Base-by-base conservation (phyloP, 352 stramenopile genomes). In the Phytophthora cactorum region DNA sequence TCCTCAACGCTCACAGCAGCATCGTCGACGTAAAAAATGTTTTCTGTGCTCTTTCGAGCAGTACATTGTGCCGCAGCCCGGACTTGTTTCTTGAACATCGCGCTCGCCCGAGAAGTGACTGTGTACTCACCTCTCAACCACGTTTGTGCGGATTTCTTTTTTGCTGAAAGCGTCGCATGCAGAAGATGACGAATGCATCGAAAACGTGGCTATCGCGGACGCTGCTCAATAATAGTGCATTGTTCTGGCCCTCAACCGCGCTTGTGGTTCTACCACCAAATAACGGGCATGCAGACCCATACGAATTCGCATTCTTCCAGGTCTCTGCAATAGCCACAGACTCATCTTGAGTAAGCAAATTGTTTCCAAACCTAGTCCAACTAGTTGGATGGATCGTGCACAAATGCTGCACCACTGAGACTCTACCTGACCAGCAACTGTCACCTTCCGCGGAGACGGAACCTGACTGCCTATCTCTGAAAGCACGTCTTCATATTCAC, bases 341-440 rank as follows among this genome's bases (percentile, higher is more conserved):
- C 32, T 68, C 60, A 29, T 66, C 59, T 10, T 11, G 38, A 14
- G 29, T 52, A 1, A 61, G 34, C 0, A 5, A 12, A 14, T 4
- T 7, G 29, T 34, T 68, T 0, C 52, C 51, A 36, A 68, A 56
- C 12, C 51, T 60, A 2, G 51, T 57, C 60, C 60, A 68, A n/a
- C 31, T 56, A 14, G 32, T 57, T 1, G 58, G 59, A n/a, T 67
- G 51, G 10, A 67, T 67, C 1, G 7, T 14, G 4, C 43, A 14
- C 15, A 68, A 61, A 27, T 68, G 51, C 5, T 49, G 2, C 6
- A 32, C 31, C 4, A 43, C 52, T 0, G 51, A 0, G 7, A 22
- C 17, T 22, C 17, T 8, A 5, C 45, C 2, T 11, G 5, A 1
- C 39, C 22, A 25, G 54, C 28, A 0, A 17, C 10, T 17, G 31